phyloP scores from a whole-genome alignment of 1,284 basidiomycete genomes.

The Ustilago shanxiensis region DNA sequence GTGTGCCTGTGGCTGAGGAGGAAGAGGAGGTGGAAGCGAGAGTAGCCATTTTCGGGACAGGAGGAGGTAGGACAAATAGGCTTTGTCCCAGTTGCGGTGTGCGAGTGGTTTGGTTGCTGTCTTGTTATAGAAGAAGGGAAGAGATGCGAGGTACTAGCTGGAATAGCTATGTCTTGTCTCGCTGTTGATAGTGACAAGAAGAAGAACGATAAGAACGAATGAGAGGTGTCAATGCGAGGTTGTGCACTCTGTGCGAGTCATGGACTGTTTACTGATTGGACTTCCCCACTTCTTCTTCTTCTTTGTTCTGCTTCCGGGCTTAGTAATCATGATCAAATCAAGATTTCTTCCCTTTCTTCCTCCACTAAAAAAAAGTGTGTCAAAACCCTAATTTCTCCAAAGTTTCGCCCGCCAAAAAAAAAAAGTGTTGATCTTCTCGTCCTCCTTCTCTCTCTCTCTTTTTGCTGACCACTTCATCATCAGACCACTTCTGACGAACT shows the following conservation, averaged over 20 bases:
- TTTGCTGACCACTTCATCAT: not conserved
- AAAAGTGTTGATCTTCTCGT: not conserved
- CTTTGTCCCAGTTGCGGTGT: too few relatives aligned
- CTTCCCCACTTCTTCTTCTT: not conserved
- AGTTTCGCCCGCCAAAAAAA: not conserved
- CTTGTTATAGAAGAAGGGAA: not conserved
- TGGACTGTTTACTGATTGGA: too few relatives aligned
- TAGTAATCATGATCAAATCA: not conserved
- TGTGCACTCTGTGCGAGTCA: not conserved
- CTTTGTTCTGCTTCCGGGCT: not conserved
- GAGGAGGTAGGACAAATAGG: not conserved
- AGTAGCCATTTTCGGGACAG: conserved; percentile 12
- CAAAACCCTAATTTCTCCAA: conserved; percentile 19
- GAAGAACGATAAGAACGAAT: not conserved
- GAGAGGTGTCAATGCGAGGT: too few relatives aligned
- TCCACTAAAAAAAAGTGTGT: conserved; percentile 5
- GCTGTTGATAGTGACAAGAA: not conserved
- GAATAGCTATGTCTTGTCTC: not conserved
- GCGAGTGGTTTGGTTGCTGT: not conserved
- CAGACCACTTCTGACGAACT: not conserved
- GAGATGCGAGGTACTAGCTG: not conserved
- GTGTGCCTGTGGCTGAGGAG: not conserved
- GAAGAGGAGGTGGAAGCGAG: conserved; percentile 13
- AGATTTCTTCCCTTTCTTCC: not conserved
- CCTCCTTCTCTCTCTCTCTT: conserved; percentile 9